Percentiles rank a stretch among this genome's conserved stretches.
Evolutionary conservation across 1,139 yeast species (phyloP).

Genomic region (Hansenula lynferdii): DNA sequence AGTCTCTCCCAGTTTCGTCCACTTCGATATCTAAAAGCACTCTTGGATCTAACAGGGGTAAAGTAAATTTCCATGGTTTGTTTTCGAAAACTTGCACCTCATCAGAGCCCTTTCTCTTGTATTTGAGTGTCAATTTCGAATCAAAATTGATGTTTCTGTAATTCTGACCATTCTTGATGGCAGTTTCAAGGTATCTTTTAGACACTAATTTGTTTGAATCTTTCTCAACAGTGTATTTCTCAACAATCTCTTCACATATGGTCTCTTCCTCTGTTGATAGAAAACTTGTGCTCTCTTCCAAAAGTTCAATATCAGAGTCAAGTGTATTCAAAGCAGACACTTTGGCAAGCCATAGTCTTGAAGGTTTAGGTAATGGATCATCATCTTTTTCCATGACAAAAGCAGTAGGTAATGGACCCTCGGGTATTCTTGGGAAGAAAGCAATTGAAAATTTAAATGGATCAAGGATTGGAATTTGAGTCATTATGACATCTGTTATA

Average conservation of each 20-base stretch:
- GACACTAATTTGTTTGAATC: slow-evolving; percentile 7
- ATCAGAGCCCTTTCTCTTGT: slow-evolving; percentile 30
- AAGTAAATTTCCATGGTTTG: slow-evolving; percentile 41
- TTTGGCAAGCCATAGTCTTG: slow-evolving; percentile 43
- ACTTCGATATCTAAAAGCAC: slow-evolving; percentile 40
- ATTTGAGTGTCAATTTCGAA: slow-evolving; percentile 27
- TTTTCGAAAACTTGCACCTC: slow-evolving; percentile 27
- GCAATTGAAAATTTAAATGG: slow-evolving; percentile 35
- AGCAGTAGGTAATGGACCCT: slow-evolving; percentile 37
- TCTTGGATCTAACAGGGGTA: slow-evolving; percentile 70
- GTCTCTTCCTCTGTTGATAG: slow-evolving; percentile 31
- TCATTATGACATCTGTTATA: slow-evolving; percentile 29
- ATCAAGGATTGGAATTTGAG: slow-evolving; percentile 29
- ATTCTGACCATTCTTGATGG: slow-evolving; percentile 37
- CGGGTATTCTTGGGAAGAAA: slow-evolving; percentile 36
- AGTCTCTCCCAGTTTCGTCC: slow-evolving; percentile 13
- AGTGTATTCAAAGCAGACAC: slow-evolving; percentile 5
- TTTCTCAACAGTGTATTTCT: slow-evolving; percentile 2
- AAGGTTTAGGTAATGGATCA: slow-evolving; percentile 37
- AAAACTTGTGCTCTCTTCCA: slow-evolving; percentile 22
- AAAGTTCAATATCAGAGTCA: slow-evolving; percentile 23
- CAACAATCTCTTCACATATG: slow-evolving; percentile 24
- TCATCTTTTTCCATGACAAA: slow-evolving; percentile 11
- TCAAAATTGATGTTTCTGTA: slow-evolving; percentile 36
- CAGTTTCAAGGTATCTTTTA: slow-evolving; percentile 26